Evolutionary conservation across 257 asterid genomes (phyloP), one percentile per base, ranked within the genome.

Genomic region (Galeopsis tetrahit): DNA sequence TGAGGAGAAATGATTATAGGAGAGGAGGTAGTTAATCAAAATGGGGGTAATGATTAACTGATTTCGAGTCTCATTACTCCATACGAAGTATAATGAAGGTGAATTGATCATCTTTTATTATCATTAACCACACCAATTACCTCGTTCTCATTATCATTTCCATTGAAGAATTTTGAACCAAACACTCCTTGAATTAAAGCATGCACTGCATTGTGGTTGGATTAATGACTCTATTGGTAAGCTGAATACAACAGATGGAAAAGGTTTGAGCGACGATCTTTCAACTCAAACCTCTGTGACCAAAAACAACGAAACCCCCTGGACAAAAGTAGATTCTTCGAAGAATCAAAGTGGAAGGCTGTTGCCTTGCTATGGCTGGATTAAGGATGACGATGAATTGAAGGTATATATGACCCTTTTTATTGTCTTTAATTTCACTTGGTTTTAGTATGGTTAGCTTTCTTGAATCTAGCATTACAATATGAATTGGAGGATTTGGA

Each of bases 311-410:
- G 63, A 43, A 14, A 46, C 10, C 10, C 14, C 57, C 15, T 2
- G 8, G 9, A 32, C 57, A 31, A 56, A 33, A 43, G 10, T 31
- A 32, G n/a, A 28, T 14, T 13, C 55, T 31, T 57, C 10, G n/a
- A 28, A 10, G 33, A 35, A 5, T 13, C 28, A 49, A 4, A n/a
- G 49, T 33, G 56, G 17, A 32, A 79, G 64, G 61, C 80, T 56
- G 10, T 7, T 17, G 38, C 93, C 87, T 1, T 82, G 88, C 77
- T 82, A 83, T 70, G 96, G 93, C 48, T 89, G 91, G 92, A 80
- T 88, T 14, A 85, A 77, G 8, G 74, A 71, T 10, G 85, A 79
- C n/a, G 28, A 21, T 21, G 28, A 21, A 2, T 5, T 49, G 28
- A 49, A 49, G 56, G 56, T 21, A 21, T 21, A 21, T 49, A 49